These are phyloP conservation scores for Starmerella stigmatis DNA, from an alignment of 805 yeast species.

Conservation along the genomic window DNA sequence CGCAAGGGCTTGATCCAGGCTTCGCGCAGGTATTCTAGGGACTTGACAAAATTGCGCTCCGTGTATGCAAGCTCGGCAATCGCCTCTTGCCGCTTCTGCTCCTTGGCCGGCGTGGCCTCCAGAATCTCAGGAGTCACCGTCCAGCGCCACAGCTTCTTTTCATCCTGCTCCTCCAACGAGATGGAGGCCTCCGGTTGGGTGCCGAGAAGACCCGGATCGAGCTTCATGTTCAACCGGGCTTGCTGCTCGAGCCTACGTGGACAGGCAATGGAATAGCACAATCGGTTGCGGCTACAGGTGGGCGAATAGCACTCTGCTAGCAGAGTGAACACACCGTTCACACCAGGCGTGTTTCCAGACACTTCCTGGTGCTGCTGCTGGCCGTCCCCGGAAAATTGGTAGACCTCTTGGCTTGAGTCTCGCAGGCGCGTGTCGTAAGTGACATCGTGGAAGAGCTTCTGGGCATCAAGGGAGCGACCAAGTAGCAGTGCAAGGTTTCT, in stretches of 20 bases:
- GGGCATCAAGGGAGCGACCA: constrained; percentile 90
- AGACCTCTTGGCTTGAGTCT: constrained; percentile 78
- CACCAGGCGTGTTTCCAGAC: constrained; percentile 26
- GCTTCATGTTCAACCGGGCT: constrained; percentile 78
- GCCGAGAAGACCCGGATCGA: constrained; percentile 72
- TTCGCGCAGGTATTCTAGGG: constrained; percentile 83
- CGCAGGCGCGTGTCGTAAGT: constrained; percentile 87
- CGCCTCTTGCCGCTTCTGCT: constrained; percentile 86
- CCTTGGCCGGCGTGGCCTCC: constrained; percentile 69
- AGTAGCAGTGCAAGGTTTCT: constrained; percentile 77
- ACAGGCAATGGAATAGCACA: constrained; percentile 93
- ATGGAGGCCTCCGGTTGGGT: constrained; percentile 41
- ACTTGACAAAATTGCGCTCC: constrained; percentile 90
- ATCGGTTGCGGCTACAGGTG: constrained; percentile 76
- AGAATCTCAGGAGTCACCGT: constrained; percentile 74
- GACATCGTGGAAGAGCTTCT: constrained; percentile 87
- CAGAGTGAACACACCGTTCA: constrained; percentile 86
- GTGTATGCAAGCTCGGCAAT: constrained; percentile 89
- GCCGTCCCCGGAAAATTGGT: constrained; percentile 44
- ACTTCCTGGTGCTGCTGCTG: constrained; percentile 6
- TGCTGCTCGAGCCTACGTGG: constrained; percentile 94
- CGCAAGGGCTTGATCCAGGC: constrained; percentile 87
- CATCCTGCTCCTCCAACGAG: constrained; percentile 44
- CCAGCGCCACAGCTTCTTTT: constrained; percentile 81
- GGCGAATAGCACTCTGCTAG: constrained; percentile 94